Conservation (phyloP, 768 basidiomycete genomes). For the Lactarius indigo region DNA sequence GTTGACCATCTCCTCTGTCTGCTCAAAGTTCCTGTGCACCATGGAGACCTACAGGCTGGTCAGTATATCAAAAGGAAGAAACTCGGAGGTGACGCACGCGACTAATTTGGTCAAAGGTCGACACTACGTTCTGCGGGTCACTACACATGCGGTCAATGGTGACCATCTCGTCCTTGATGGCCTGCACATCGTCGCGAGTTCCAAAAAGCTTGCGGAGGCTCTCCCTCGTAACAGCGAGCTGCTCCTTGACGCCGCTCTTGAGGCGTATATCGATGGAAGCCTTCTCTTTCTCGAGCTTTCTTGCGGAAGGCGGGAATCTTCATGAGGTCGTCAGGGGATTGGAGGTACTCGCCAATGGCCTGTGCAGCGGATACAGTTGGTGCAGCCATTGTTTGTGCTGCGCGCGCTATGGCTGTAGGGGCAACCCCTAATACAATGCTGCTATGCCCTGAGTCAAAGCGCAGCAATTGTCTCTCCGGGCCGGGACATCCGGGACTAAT, state of each 20-base stretch:
- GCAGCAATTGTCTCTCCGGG: neutral
- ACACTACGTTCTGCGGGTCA: slow-evolving; percentile 71
- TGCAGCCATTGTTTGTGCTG: slow-evolving; percentile 40
- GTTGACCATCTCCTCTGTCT: slow-evolving; percentile 93
- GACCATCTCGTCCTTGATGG: slow-evolving; percentile 82
- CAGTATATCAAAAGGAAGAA: neutral
- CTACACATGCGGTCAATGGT: slow-evolving; percentile 71
- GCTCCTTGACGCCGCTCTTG: slow-evolving; percentile 88
- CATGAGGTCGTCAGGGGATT: slow-evolving; percentile 88
- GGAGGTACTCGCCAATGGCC: slow-evolving; percentile 84
- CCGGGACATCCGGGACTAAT: neutral
- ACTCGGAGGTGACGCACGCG: slow-evolving; percentile 53
- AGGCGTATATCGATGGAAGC: slow-evolving; percentile 88
- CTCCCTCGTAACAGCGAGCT: slow-evolving; percentile 85
- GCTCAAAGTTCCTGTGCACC: slow-evolving; percentile 92
- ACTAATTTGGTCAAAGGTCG: slow-evolving; percentile 94
- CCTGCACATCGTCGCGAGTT: slow-evolving; percentile 73
- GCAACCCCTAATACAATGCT: neutral
- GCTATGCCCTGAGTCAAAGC: neutral
- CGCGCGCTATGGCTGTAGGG: neutral
- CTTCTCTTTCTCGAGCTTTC: slow-evolving; percentile 96
- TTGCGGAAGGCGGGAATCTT: slow-evolving; percentile 88
- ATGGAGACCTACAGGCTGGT: slow-evolving; percentile 69
- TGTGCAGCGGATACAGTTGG: slow-evolving; percentile 74
- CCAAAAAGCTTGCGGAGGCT: slow-evolving; percentile 79